A percentile compares a stretch with the other conserved stretches of the same genome.
These are phyloP conservation scores for Anaeramoeba flamelloides DNA, from an alignment of 78 protist genomes.

Conservation along the genomic window DNA sequence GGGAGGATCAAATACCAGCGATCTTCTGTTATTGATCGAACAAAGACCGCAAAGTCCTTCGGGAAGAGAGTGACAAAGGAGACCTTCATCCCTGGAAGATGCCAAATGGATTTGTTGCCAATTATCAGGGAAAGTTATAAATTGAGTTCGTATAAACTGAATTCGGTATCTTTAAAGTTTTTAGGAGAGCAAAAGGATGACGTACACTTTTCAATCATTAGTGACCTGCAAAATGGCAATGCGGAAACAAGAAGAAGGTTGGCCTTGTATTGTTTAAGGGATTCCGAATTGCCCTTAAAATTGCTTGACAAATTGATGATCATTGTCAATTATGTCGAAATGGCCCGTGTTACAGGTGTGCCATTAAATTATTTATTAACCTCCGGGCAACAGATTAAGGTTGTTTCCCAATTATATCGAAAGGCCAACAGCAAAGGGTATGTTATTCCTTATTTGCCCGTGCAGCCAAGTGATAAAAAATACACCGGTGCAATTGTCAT, in stretches of 20 bases:
- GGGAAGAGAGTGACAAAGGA: conserved; percentile 76
- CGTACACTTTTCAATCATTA: conserved; percentile 87
- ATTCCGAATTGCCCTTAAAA: background rate
- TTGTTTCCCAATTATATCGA: conserved; percentile 87
- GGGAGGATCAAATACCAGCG: background rate
- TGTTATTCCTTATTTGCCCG: conserved; percentile 50
- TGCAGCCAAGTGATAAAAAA: conserved; percentile 32
- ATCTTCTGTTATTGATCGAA: conserved; percentile 28
- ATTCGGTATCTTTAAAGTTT: conserved; percentile 80
- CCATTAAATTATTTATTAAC: conserved; percentile 67
- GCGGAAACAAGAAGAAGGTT: conserved; percentile 84
- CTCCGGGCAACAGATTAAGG: conserved; percentile 91
- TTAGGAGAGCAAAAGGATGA: conserved; percentile 97
- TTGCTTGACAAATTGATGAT: conserved; percentile 53
- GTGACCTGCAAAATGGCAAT: conserved; percentile 74
- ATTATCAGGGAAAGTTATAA: conserved; percentile 52
- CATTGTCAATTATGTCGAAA: conserved; percentile 81
- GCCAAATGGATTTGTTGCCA: conserved; percentile 54
- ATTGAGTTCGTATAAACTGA: conserved; percentile 86
- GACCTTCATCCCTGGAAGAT: conserved; percentile 50
- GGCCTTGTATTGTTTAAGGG: conserved; percentile 90
- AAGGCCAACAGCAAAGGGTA: conserved; percentile 41
- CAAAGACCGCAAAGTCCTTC: conserved; percentile 49
- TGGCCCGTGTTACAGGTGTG: conserved; percentile 98
- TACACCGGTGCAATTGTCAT: conserved; percentile 64